Conservation (phyloP, 768 basidiomycete species). For the Chlorophyllum brunneum region DNA sequence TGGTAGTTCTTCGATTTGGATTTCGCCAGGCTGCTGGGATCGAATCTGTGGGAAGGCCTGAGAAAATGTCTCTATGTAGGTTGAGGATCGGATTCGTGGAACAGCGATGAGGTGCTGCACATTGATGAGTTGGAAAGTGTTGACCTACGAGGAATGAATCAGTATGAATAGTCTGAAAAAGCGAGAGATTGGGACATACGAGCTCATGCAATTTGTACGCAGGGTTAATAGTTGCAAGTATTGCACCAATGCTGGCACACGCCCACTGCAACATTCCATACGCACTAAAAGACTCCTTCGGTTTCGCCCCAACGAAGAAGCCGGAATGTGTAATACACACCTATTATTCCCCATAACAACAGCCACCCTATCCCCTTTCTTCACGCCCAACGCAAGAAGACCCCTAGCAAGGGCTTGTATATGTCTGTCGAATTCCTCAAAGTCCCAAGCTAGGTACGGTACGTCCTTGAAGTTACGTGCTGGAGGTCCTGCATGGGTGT, state of each 20-base stretch:
- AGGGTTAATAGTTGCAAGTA: conserved; percentile 80
- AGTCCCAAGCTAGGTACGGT: conserved; percentile 69
- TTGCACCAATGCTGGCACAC: conserved; percentile 79
- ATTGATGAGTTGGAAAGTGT: conserved; percentile 57
- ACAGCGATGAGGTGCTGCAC: conserved; percentile 71
- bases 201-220: conserved; percentile 72
- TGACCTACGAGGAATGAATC: conserved; percentile 38
- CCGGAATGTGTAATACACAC: conserved; percentile 30
- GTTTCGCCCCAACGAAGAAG: too few relatives aligned
- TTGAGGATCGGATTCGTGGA: conserved; percentile 62
- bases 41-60: conserved; percentile 55
- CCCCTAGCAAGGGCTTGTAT: conserved; percentile 69
- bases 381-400: conserved; percentile 62
- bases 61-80: conserved; percentile 58
- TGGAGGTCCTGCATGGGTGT: conserved; percentile 57
- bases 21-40: conserved; percentile 44
- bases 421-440: conserved; percentile 62
- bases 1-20: conserved; percentile 58
- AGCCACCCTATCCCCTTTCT: conserved; percentile 72
- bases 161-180: background rate
- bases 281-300: conserved; percentile 50
- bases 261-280: conserved; percentile 87
- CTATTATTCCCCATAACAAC: conserved; percentile 87
- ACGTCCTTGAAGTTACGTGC: conserved; percentile 45
- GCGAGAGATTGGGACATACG: conserved; percentile 34